These are phyloP conservation scores for Globisporangium nagaii DNA, from an alignment of 352 stramenopile genomes.

Conservation along the genomic window DNA sequence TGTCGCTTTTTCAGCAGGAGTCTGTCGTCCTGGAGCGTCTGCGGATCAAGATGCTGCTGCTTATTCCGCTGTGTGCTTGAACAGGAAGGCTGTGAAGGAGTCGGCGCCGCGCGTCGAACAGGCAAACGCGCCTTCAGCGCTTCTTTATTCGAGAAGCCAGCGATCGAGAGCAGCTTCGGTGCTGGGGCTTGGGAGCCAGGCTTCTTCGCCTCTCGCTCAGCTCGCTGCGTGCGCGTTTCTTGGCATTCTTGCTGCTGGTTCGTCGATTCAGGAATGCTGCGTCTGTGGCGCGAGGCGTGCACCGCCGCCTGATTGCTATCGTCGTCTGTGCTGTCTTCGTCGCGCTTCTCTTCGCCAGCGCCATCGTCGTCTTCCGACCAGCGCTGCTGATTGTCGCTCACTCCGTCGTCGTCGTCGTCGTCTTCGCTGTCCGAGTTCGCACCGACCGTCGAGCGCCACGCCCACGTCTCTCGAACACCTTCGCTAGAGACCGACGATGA, in stretches of 20 bases:
- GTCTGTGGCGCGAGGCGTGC: background rate
- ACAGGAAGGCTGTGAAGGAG: background rate
- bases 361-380: conserved; percentile 3
- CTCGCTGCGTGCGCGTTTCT: background rate
- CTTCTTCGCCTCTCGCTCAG: background rate
- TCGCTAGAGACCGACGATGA: background rate
- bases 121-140: conserved; percentile 11
- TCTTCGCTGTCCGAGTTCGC: conserved; percentile 22
- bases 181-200: background rate
- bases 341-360: background rate
- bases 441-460: conserved; percentile 51
- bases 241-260: background rate
- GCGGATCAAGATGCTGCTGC: conserved; percentile 6
- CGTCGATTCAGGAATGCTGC: background rate
- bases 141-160: conserved; percentile 15
- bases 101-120: background rate
- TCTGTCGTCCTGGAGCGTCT: background rate
- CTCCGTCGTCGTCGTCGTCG: conserved; percentile 18
- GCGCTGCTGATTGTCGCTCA: background rate
- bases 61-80: background rate
- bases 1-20: conserved; percentile 7
- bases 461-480: conserved; percentile 34
- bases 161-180: conserved; percentile 12
- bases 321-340: conserved; percentile 1
- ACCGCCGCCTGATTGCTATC: too few species aligned